These are phyloP conservation scores for Fusarium sp. DNA, from an alignment of 2,329 filamentous ascomycete species.

Conservation along the genomic window DNA sequence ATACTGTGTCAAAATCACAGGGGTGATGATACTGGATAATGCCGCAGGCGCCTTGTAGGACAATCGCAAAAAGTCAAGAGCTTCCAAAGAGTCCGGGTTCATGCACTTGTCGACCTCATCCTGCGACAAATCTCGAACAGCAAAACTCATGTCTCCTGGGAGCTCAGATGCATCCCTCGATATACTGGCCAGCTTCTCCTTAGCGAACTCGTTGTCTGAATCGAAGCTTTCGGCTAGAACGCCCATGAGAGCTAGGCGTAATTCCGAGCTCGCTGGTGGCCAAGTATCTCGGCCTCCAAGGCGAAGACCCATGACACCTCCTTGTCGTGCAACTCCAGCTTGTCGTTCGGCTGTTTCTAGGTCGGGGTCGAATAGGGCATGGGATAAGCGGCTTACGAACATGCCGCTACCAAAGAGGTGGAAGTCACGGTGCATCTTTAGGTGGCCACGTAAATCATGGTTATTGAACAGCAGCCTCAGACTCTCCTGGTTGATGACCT, in stretches of 20 bases:
- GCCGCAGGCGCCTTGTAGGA: constrained; percentile 83
- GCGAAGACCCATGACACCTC: constrained; percentile 82
- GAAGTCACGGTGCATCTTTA: constrained; percentile 81
- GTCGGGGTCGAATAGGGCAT: constrained; percentile 86
- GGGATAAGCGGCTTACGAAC: constrained; percentile 82
- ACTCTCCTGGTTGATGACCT: constrained; percentile 80
- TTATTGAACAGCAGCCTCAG: constrained; percentile 79
- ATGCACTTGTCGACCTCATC: constrained; percentile 86
- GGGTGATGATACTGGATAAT: constrained; percentile 79
- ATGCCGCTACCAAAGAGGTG: constrained; percentile 87
- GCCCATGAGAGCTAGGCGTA: constrained; percentile 89
- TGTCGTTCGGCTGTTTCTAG: constrained; percentile 82
- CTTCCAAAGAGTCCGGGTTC: constrained; percentile 84
- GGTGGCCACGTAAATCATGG: constrained; percentile 77
- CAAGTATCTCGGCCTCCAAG: constrained; percentile 84
- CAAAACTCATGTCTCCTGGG: constrained; percentile 81
- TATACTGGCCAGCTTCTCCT: constrained; percentile 45
- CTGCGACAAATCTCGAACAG: constrained; percentile 81
- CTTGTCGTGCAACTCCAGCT: constrained; percentile 74
- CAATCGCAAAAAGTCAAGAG: constrained; percentile 91
- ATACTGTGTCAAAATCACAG: constrained; percentile 78
- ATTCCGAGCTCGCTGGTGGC: constrained; percentile 93
- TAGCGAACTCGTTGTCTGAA: constrained; percentile 39
- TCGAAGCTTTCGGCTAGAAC: constrained; percentile 81
- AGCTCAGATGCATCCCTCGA: constrained; percentile 56